Conservation (phyloP, 345 rosid species). For the Gossypium thurberi region DNA sequence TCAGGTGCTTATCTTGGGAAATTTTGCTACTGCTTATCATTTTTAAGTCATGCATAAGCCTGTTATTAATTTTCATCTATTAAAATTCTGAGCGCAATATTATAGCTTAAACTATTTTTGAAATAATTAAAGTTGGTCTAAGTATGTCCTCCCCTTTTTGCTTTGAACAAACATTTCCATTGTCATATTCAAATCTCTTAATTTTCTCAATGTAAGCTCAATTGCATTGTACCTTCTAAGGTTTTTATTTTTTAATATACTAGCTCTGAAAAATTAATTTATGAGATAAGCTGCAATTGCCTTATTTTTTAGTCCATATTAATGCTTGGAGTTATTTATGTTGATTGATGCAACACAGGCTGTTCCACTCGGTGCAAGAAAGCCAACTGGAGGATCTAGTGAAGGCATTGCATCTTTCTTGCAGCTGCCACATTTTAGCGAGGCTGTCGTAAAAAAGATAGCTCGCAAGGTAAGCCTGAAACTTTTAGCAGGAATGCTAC, state of each 20-base stretch:
- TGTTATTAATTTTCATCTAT: constrained; percentile 1
- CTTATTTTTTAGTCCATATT: neutral
- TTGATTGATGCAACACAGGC: constrained; percentile 46
- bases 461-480: constrained; percentile 66
- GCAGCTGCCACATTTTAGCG: constrained; percentile 92
- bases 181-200: neutral
- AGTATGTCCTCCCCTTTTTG: neutral
- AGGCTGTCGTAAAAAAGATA: constrained; percentile 70
- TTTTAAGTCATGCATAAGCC: neutral
- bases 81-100: neutral
- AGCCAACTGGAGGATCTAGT: constrained; percentile 73
- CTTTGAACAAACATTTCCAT: neutral
- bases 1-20: constrained; percentile 51
- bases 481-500: neutral
- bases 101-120: neutral
- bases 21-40: neutral
- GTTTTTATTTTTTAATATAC: neutral
- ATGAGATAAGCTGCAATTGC: neutral
- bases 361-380: constrained; percentile 94
- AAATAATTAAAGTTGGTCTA: neutral
- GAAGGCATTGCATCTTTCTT: constrained; percentile 91
- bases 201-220: neutral
- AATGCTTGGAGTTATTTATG: constrained; percentile 2
- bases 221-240: neutral
- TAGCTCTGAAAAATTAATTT: neutral